Conservation (phyloP, 768 basidiomycete genomes). For the Tremella mesenterica region DNA sequence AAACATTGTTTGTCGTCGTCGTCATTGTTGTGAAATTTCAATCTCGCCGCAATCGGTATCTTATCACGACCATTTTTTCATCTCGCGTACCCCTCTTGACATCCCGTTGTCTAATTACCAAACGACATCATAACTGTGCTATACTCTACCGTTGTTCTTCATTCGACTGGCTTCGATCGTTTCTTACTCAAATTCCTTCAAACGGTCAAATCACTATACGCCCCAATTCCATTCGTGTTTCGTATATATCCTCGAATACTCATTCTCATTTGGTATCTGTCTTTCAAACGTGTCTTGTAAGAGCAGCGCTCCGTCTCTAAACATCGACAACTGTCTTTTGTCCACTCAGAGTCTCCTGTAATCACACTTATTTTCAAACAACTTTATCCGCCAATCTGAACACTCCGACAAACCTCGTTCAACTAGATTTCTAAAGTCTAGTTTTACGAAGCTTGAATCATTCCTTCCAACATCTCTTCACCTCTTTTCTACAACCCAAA, state of each 20-base stretch:
- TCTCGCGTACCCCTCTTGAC: background rate
- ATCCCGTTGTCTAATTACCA: background rate
- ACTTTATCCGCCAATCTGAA: too few species aligned
- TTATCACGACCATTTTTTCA: background rate
- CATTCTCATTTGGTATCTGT: background rate
- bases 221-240: background rate
- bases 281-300: background rate
- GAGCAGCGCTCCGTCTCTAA: slow-evolving; percentile 1
- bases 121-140: background rate
- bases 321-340: background rate
- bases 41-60: slow-evolving; percentile 1
- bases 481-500: too few species aligned
- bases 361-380: too few species aligned
- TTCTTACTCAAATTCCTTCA: slow-evolving; percentile 65
- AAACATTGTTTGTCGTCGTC: background rate
- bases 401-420: too few species aligned
- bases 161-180: slow-evolving; percentile 63
- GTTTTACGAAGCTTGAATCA: too few species aligned
- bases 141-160: background rate
- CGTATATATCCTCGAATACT: background rate
- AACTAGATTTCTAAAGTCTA: too few species aligned
- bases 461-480: too few species aligned
- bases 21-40: background rate
- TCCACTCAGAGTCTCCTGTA: background rate
- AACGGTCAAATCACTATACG: too few species aligned